A percentile compares a stretch with the other conserved stretches of the same genome.
phyloP scores from a whole-genome alignment of 805 yeast genomes.

The Myxozyma sirexii region DNA sequence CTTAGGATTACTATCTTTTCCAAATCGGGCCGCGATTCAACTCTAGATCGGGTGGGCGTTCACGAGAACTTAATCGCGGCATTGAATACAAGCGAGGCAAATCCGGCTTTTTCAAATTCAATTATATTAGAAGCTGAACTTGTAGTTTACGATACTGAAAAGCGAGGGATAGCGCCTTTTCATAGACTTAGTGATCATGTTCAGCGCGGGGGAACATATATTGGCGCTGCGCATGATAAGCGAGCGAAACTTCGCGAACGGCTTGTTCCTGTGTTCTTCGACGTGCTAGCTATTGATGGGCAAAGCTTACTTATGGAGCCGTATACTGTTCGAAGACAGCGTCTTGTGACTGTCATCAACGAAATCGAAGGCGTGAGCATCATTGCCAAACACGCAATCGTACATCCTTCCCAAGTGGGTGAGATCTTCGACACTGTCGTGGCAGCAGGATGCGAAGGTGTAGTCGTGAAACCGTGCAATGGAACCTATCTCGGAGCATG shows the following conservation, averaged over 20 bases:
- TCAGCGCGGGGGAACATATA: conserved; percentile 7
- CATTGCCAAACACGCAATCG: background rate
- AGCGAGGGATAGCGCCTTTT: conserved; percentile 12
- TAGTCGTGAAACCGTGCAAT: conserved; percentile 13
- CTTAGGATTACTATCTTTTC: conserved; percentile 13
- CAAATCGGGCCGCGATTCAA: conserved; percentile 29
- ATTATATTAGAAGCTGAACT: conserved; percentile 25
- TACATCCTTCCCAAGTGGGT: background rate
- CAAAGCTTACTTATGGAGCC: conserved; percentile 10
- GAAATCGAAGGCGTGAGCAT: conserved; percentile 12
- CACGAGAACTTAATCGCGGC: conserved; percentile 9
- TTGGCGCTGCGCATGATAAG: conserved; percentile 6
- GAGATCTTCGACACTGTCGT: conserved; percentile 2
- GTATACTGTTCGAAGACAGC: conserved; percentile 3
- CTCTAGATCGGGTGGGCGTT: conserved; percentile 15
- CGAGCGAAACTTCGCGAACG: conserved; percentile 3
- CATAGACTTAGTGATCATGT: conserved; percentile 25
- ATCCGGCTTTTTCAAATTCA: background rate
- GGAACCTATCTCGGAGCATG: conserved; percentile 16
- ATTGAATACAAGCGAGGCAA: background rate
- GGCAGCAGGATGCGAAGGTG: conserved; percentile 17
- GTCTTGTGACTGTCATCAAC: conserved; percentile 1
- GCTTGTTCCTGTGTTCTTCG: conserved; percentile 24
- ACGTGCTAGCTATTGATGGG: conserved; percentile 16
- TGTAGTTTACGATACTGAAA: conserved; percentile 19